Evolutionary conservation across 345 rosid genomes (phyloP), one percentile per base, ranked within the genome.

Genomic region (Syzygium jambos): DNA sequence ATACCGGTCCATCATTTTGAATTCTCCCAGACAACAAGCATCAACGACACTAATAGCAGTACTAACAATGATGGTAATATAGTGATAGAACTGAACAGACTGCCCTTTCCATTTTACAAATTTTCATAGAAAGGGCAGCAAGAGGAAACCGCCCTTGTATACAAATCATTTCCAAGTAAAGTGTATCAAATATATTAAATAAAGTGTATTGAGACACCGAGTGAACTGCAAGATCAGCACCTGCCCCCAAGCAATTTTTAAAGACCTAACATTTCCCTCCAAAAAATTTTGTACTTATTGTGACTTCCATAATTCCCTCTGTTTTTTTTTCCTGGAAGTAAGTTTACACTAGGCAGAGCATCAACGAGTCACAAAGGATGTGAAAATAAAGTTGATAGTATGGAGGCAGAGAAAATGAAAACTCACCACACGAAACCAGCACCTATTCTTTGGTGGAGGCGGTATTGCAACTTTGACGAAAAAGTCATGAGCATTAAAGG

Each of bases 361-460:
- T 57, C 53, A 16, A 34, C 57, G 1, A 6, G 19, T n/a, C n/a
- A 55, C 23, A 43, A 21, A 49, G 61, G 38, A 9, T 46, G 63
- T 22, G 17, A 46, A 46, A 59, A 59, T 59, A 59, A 27, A 59
- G 68, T 59, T 59, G 3, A 59, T 61, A n/a, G 30, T n/a, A 61
- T 30, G 29, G 73, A 61, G 80, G 59, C 46, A 68, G 25, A 51
- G 84, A 52, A 25, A 87, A 49, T 86, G 63, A 77, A 85, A 84
- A 92, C 98, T 95, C 25, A 95, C 98, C 98, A 97, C 97, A 34
- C 98, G 96, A 91, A 87, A 90, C 99, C 99, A 97, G 43, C 63
- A 88, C 90, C 94, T 92, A 61, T 88, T 91, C 30, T 85, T 57
- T 22, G 94, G 96, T 84, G 97, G 96, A 65, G 90, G 89, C 34